Conservation (phyloP, 1,284 basidiomycete species). For the Vanrija pseudolonga region DNA sequence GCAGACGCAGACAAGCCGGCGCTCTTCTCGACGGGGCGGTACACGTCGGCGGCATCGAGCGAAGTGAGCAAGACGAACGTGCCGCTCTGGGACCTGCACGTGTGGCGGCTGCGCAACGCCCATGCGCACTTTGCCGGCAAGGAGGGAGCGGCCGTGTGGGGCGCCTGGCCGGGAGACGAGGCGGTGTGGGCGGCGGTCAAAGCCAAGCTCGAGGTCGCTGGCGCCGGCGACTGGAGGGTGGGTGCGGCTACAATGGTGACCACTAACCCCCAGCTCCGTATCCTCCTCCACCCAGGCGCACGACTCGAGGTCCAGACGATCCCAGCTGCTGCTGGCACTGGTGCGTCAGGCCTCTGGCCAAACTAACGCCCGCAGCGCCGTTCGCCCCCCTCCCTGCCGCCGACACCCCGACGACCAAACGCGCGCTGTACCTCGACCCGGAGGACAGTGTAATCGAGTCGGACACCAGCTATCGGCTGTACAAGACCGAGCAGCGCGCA, state of each 20-base stretch:
- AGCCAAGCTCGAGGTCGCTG: conserved; percentile 8
- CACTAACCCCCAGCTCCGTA: conserved; percentile 19
- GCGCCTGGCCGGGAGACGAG: conserved; percentile 29
- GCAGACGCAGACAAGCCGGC: conserved; percentile 4
- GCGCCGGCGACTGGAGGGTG: conserved; percentile 34
- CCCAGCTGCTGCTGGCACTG: conserved; percentile 24
- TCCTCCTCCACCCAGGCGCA: conserved; percentile 21
- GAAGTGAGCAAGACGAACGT: conserved; percentile 8
- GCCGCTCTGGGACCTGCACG: conserved; percentile 31
- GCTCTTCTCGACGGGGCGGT: conserved; percentile 41
- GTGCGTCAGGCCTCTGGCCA: conserved; percentile 11
- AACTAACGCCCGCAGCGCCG: conserved; percentile 7
- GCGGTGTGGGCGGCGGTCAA: conserved; percentile 20
- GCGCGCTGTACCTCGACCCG: conserved; percentile 32
- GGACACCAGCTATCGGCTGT: conserved; percentile 21
- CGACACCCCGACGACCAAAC: not conserved
- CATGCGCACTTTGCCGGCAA: conserved; percentile 25
- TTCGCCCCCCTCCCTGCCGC: conserved; percentile 13
- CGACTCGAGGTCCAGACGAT: conserved; percentile 26
- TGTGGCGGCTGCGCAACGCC: conserved; percentile 29
- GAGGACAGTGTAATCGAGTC: not conserved
- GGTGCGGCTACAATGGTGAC: not conserved
- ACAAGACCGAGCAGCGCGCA: conserved; percentile 36
- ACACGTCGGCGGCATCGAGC: conserved; percentile 18
- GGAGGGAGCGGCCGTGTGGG: conserved; percentile 24